These are phyloP conservation scores for Buddleja alternifolia DNA, from an alignment of 257 asterid species.

Conservation along the genomic window DNA sequence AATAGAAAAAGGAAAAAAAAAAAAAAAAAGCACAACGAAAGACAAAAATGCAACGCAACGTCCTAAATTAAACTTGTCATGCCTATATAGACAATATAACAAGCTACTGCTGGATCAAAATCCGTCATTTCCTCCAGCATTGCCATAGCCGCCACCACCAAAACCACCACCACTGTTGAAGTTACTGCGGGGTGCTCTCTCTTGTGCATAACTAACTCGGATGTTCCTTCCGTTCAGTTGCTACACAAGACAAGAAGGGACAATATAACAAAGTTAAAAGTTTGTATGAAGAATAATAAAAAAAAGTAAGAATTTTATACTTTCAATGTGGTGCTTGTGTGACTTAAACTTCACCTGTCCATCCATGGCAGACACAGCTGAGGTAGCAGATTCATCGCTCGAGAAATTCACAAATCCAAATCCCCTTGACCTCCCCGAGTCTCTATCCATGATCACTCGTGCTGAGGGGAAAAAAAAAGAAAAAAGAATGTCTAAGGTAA, in stretches of 20 bases:
- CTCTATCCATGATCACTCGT: constrained; percentile 72
- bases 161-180: constrained; percentile 34
- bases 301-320: neutral
- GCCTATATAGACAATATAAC: constrained; percentile 37
- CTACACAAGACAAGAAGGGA: constrained; percentile 29
- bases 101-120: constrained; percentile 31
- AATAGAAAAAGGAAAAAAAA: no score
- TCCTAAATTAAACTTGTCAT: constrained; percentile 34
- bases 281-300: neutral
- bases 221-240: constrained; percentile 68
- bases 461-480: constrained; percentile 42
- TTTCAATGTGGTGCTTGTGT: no score
- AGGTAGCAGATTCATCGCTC: constrained; percentile 51
- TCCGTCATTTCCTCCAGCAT: constrained; percentile 38
- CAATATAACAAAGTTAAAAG: neutral
- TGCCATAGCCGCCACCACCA: constrained; percentile 44
- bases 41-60: neutral
- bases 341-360: constrained; percentile 61
- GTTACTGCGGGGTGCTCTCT: constrained; percentile 61
- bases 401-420: constrained; percentile 79
- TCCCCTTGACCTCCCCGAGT: constrained; percentile 77
- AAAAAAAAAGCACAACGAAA: neutral
- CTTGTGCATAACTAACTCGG: constrained; percentile 66
- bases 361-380: constrained; percentile 83
- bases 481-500: no score